Base-by-base conservation (phyloP, 306 rosid genomes). In the Styphnolobium japonicum region DNA sequence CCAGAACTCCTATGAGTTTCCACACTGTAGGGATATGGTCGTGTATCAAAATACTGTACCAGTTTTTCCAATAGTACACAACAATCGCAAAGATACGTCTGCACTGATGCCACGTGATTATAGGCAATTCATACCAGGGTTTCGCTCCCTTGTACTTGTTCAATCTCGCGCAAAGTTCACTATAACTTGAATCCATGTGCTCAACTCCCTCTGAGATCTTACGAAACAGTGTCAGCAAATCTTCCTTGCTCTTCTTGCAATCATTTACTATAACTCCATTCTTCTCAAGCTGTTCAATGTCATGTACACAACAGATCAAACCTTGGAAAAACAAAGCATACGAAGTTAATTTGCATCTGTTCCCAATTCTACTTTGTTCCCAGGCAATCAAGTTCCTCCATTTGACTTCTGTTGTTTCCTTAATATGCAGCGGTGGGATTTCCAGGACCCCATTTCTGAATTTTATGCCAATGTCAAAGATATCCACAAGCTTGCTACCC, bases 381-480 rank as follows among this genome's bases (percentile, higher is more conserved):
- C 66, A 66, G 1, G 76, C 85, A 65, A 80, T 73, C 6, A 80
- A 16, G 29, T 80, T 80, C 67, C 71, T 53, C 68, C 71, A 65
- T 10, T 39, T 14, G 5, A 43, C 77, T 53, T 63, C 66, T 1
- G 63, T 65, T 6, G 34, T 5, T 10, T 81, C 53, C 0, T 7
- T 73, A 15, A 55, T 39, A 21, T 23, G 23, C 25, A 55, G 12
- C 8, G 10, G 78, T 1, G 78, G 27, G 8, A 73, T 73, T 25
- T 73, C 16, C 5, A 55, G 46, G 7, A 9, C 27, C n/a, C 66
- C 49, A 0, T 12, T 1, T 0, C 6, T 23, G 3, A 73, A 73
- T 0, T 14, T 7, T 37, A 73, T 39, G 39, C 0, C 8, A 0
- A 56, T 55, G 16, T 23, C 52, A 56, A 36, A 55, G 2, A 4